A percentile compares a stretch with the other conserved stretches of the same genome.
Conservation (phyloP, 2,329 filamentous ascomycete genomes). For the Pyricularia pennisetigena region DNA sequence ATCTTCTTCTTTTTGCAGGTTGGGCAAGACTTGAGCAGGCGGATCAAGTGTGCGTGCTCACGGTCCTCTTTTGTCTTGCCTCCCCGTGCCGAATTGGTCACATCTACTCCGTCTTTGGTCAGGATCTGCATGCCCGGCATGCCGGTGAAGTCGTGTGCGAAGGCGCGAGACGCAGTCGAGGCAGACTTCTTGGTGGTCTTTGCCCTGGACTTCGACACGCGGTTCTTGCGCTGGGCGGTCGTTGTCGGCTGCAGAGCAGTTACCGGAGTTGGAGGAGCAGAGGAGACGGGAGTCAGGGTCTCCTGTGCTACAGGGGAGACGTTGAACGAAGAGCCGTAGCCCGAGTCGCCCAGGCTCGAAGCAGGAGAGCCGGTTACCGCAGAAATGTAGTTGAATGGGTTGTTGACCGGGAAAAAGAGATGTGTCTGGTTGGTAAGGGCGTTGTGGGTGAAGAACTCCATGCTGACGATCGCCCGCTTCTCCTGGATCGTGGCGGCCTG, state of each 20-base stretch:
- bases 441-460: conserved; percentile 49
- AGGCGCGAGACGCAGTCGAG: conserved; percentile 6
- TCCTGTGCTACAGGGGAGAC: conserved; percentile 39
- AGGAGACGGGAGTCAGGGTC: conserved; percentile 22
- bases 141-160: conserved; percentile 34
- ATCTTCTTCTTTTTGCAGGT: conserved; percentile 54
- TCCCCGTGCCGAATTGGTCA: conserved; percentile 52
- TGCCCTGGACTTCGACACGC: conserved; percentile 13
- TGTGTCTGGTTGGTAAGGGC: conserved; percentile 45
- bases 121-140: conserved; percentile 58
- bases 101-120: conserved; percentile 52
- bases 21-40: conserved; percentile 58
- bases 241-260: conserved; percentile 20
- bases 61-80: conserved; percentile 60
- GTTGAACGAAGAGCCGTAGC: conserved; percentile 35
- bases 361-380: conserved; percentile 30
- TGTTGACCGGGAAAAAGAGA: conserved; percentile 48
- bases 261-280: conserved; percentile 19
- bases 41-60: conserved; percentile 56
- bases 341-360: conserved; percentile 33
- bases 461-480: conserved; percentile 46
- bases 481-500: conserved; percentile 43
- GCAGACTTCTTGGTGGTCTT: conserved; percentile 17
- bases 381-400: conserved; percentile 20
- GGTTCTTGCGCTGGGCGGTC: conserved; percentile 7